Base-by-base conservation (phyloP, 805 yeast species). In the Kuraishia ogatae region DNA sequence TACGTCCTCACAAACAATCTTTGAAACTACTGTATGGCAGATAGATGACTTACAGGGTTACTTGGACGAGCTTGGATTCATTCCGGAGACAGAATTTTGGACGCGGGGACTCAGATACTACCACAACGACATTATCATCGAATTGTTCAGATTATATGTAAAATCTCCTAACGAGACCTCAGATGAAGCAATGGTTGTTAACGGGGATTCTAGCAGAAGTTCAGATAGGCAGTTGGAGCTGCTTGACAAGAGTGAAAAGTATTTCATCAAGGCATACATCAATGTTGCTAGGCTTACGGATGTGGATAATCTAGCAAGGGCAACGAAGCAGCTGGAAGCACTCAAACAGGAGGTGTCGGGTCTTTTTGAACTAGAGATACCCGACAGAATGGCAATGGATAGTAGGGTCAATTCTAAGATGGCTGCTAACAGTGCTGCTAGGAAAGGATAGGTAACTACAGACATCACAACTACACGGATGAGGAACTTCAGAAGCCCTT, bases 341-440 rank as follows among this genome's bases (percentile, higher is more conserved):
- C 70, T 90, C 47, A 89, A 88, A 66, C 81, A 74, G 20, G 89
- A 84, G 53, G 71, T 92, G 57, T 71, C 76, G 55, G 91, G 91
- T 15, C 72, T 90, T 52, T 76, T 92, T 8, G 81, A 82, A 51
- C 74, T 92, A 51, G 81, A 75, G 20, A 80, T 87, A 35, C 96
- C 96, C 4, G 94, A 89, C 63, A 76, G 97, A 58, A 82, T 81
- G 64, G 74, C 77, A 24, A 89, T 91, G 90, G 97, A 91, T 66
- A 82, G 92, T 1, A 78, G 96, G 60, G 76, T 87, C 28, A 67
- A 66, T 55, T 69, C 73, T 17, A 35, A 35, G 43, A 35, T 35
- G 43, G 43, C 43, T 35, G 43, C 43, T 13, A 23, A 47, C 17
- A 47, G 19, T 47, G 26, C 26, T n/a, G 24, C 26, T 13, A 47